phyloP scores from a whole-genome alignment of 2,329 filamentous ascomycete genomes.

The Fusarium albosuccineum region DNA sequence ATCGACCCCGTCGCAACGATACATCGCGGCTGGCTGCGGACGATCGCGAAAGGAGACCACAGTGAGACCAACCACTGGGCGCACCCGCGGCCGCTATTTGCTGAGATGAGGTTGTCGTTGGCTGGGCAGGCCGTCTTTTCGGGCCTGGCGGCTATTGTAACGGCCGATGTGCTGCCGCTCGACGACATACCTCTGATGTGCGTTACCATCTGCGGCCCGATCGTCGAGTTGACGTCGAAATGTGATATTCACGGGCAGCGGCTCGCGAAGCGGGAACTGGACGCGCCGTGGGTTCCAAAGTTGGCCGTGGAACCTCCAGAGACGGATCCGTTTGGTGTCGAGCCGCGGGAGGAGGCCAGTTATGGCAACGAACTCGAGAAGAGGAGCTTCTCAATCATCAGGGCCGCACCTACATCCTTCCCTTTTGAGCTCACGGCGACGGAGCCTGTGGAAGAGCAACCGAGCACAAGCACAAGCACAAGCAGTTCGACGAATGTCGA shows the following conservation, averaged over 20 bases:
- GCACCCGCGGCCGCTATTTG: conserved; percentile 2
- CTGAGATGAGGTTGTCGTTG: conserved; percentile 47
- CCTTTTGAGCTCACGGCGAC: conserved; percentile 33
- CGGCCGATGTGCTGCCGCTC: conserved; percentile 50
- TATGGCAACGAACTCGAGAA: conserved; percentile 25
- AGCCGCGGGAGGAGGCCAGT: not conserved
- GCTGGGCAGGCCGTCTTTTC: conserved; percentile 46
- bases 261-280: conserved; percentile 45
- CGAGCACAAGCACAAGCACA: conserved; percentile 25
- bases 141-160: conserved; percentile 46
- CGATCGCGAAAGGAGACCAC: not conserved
- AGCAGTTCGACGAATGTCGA: conserved; percentile 12
- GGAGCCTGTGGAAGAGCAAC: conserved; percentile 13
- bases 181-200: conserved; percentile 56
- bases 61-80: not conserved
- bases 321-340: not conserved
- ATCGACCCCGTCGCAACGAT: not conserved
- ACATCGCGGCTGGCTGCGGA: conserved; percentile 5
- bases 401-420: conserved; percentile 51
- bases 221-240: conserved; percentile 56
- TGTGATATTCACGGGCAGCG: conserved; percentile 49
- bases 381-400: conserved; percentile 48
- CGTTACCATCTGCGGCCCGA: conserved; percentile 58
- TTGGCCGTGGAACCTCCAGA: conserved; percentile 36
- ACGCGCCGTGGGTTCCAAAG: conserved; percentile 38